Evolutionary conservation across 192 early-diverging fungal species (phyloP).

Genomic region (Coemansia asiatica): DNA sequence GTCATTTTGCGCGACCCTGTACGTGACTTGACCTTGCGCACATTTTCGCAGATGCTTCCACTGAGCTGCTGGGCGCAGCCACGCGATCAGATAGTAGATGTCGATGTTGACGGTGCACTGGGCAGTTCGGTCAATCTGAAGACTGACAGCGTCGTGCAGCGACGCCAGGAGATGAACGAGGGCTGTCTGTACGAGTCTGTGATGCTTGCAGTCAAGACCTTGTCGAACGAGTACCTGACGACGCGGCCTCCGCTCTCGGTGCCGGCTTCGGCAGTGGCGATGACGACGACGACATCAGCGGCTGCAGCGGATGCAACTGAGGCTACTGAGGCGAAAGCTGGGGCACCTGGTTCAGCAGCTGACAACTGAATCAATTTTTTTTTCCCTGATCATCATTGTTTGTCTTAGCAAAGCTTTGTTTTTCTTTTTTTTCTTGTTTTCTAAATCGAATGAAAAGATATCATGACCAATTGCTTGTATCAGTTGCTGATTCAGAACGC

Average conservation of each 20-base stretch:
- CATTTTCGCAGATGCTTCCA: slow-evolving; percentile 58
- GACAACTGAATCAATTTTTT: slow-evolving; percentile 1
- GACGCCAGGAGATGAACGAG: slow-evolving; percentile 53
- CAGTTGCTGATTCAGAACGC: too few relatives aligned
- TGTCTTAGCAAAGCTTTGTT: too few relatives aligned
- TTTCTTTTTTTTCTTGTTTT: neutral
- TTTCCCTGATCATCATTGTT: too few relatives aligned
- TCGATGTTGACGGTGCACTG: slow-evolving; percentile 47
- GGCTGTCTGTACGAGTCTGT: slow-evolving; percentile 54
- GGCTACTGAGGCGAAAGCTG: too few relatives aligned
- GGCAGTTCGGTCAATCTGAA: slow-evolving; percentile 41
- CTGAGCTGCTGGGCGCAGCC: slow-evolving; percentile 53
- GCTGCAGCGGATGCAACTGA: too few relatives aligned
- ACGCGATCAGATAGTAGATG: slow-evolving; percentile 54
- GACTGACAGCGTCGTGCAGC: slow-evolving; percentile 39
- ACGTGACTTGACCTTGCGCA: slow-evolving; percentile 41
- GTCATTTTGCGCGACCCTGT: slow-evolving; percentile 43
- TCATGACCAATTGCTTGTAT: too few relatives aligned
- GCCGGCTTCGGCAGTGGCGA: neutral
- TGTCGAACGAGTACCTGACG: slow-evolving; percentile 54
- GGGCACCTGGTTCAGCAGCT: neutral
- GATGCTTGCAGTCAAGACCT: slow-evolving; percentile 51
- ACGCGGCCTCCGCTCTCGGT: slow-evolving; percentile 20
- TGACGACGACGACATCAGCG: too few relatives aligned
- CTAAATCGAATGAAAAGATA: too few relatives aligned